These are phyloP conservation scores for Alternaria burnsii DNA, from an alignment of 2,329 filamentous ascomycete species.

Conservation along the genomic window DNA sequence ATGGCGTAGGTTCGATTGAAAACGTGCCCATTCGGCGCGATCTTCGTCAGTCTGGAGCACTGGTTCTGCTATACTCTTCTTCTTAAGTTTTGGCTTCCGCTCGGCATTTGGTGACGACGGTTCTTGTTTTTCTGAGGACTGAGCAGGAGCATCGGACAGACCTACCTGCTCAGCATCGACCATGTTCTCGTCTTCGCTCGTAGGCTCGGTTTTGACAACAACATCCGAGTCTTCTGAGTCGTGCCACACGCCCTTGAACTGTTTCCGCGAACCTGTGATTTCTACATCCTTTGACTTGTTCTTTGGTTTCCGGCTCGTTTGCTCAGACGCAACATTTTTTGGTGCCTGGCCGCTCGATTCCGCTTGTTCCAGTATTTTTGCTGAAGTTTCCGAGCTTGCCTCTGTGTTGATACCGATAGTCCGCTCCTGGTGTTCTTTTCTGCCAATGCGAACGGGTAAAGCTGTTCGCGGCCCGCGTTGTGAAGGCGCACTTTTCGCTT, in stretches of 20 bases:
- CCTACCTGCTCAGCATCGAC: slow-evolving; percentile 42
- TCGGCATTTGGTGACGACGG: slow-evolving; percentile 47
- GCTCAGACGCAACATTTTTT: slow-evolving; percentile 26
- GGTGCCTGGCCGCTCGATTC: slow-evolving; percentile 41
- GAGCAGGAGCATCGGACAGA: slow-evolving; percentile 18
- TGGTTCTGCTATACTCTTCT: slow-evolving; percentile 44
- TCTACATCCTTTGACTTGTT: slow-evolving; percentile 56
- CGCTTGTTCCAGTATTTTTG: slow-evolving; percentile 50
- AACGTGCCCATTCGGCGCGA: slow-evolving; percentile 59
- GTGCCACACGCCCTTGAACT: slow-evolving; percentile 57
- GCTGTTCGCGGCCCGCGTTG: slow-evolving; percentile 33
- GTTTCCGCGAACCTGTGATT: slow-evolving; percentile 52
- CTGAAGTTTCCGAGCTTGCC: slow-evolving; percentile 57
- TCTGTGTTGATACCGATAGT: slow-evolving; percentile 63
- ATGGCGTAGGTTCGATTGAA: slow-evolving; percentile 56
- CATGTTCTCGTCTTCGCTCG: slow-evolving; percentile 55
- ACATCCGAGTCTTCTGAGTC: slow-evolving; percentile 51
- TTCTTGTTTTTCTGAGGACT: slow-evolving; percentile 33
- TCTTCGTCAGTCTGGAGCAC: slow-evolving; percentile 63
- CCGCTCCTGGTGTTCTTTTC: slow-evolving; percentile 65
- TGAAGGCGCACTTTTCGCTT: slow-evolving; percentile 28
- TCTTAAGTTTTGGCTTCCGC: slow-evolving; percentile 35
- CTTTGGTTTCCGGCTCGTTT: slow-evolving; percentile 45
- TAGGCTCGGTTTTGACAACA: slow-evolving; percentile 63
- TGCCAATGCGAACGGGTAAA: slow-evolving; percentile 63